Base-by-base conservation (phyloP, 495 filamentous ascomycete species). In the Lineolata rhizophorae region DNA sequence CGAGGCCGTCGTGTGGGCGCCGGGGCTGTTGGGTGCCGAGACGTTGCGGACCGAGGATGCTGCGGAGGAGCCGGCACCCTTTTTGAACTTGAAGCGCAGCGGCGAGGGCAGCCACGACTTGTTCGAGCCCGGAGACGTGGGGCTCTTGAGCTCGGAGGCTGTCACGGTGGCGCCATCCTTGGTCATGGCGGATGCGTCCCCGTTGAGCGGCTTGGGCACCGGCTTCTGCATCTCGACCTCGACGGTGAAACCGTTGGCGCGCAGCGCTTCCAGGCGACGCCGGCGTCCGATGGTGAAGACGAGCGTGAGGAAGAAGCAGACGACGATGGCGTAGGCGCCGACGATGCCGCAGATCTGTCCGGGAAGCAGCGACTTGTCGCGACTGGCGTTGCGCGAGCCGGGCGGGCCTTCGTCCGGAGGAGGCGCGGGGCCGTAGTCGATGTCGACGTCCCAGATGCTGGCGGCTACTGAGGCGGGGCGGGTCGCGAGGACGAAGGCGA, bases 341-440 rank as follows among this genome's bases (percentile, higher is more conserved):
- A 77, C 67, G 35, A 91, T 78, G 40, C 68, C 76, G 27, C 72
- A 74, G 45, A 87, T 70, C 50, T 87, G 68, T 17, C 65, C 64
- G 11, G 75, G 76, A 5, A 87, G 65, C 20, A 67, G 66, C 12
- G 60, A 46, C 29, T 56, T 56, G 43, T 83, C 61, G 27, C 22
- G 22, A n/a, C n/a, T 6, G 22, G 22, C 22, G 22, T 25, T 6
- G 22, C 6, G 6, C 6, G 6, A 6, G 22, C 6, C 6, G 6
- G 22, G 22, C 6, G 22, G 6, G 22, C 22, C 22, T 6, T n/a
- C 6, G 22, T 6, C 6, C 6, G 22, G 22, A n/a, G 6, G 6
- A 6, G n/a, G 22, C 6, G 22, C 22, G 6, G 22, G 22, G 22
- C 6, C 6, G 22, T 25, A 6, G 22, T 25, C 22, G 22, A 25